phyloP scores from a whole-genome alignment of 371 early-diverging fungal genomes.

The Haplosporangium sp. region DNA sequence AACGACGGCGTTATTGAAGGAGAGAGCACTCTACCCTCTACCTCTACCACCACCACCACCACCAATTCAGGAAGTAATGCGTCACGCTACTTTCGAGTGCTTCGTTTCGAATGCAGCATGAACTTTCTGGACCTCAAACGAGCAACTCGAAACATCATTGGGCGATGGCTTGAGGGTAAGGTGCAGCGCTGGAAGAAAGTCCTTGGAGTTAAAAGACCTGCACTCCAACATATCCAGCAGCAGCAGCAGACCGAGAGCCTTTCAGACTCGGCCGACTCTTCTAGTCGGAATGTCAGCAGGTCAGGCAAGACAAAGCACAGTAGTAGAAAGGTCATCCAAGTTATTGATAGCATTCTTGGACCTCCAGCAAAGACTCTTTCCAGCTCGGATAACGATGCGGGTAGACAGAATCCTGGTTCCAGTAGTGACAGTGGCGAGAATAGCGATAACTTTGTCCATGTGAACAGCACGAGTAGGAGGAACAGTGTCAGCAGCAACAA shows the following conservation, averaged over 20 bases:
- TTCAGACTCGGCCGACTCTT: not conserved
- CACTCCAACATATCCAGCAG: not conserved
- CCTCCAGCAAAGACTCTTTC: not conserved
- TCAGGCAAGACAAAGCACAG: not conserved
- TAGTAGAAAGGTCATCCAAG: constrained; percentile 3
- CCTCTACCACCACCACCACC: not conserved
- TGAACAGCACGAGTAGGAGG: not conserved
- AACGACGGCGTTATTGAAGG: not conserved
- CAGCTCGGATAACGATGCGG: not conserved
- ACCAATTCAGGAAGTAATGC: constrained; percentile 5
- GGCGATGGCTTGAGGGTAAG: constrained; percentile 48
- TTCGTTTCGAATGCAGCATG: constrained; percentile 52
- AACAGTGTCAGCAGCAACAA: not conserved
- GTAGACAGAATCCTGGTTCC: not conserved
- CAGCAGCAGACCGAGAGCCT: not conserved
- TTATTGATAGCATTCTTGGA: constrained; percentile 14
- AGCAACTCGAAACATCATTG: constrained; percentile 45
- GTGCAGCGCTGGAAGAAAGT: constrained; percentile 49
- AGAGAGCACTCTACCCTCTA: not conserved
- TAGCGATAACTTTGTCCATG: not conserved
- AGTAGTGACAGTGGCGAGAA: not conserved
- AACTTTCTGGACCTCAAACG: constrained; percentile 51
- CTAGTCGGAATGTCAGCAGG: not conserved
- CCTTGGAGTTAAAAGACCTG: constrained; percentile 13
- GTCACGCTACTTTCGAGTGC: constrained; percentile 25